phyloP scores from a whole-genome alignment of 495 filamentous ascomycete genomes.

The Aspergillus olivimuriae region DNA sequence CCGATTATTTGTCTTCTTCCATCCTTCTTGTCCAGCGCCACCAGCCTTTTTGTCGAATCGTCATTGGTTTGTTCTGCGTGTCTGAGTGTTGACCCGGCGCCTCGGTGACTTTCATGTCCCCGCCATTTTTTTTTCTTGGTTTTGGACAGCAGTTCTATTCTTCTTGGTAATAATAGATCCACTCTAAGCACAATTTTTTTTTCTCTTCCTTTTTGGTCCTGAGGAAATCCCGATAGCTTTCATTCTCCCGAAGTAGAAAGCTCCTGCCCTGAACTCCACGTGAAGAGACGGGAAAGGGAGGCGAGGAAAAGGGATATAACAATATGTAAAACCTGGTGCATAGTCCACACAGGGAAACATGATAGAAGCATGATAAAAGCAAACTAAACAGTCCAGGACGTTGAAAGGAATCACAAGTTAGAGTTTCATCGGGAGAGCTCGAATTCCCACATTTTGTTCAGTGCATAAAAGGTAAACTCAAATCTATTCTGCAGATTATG shows the following conservation, averaged over 20 bases:
- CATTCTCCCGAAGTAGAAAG: constrained; percentile 3
- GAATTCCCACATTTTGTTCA: background rate
- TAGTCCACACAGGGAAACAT: too few relatives aligned
- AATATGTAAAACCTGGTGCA: too few relatives aligned
- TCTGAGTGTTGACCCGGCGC: constrained; percentile 5
- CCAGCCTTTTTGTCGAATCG: background rate
- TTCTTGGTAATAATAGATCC: background rate
- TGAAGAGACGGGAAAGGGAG: background rate
- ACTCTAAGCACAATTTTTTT: background rate
- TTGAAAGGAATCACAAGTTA: too few relatives aligned
- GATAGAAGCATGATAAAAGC: constrained; percentile 7
- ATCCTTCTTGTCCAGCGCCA: background rate
- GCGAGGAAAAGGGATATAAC: background rate
- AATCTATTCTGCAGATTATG: background rate
- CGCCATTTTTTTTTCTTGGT: background rate
- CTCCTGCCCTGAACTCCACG: constrained; percentile 3
- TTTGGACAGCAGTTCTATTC: too few relatives aligned
- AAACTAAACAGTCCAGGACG: too few relatives aligned
- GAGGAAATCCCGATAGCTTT: too few relatives aligned
- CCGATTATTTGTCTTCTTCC: background rate
- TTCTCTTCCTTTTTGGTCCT: constrained; percentile 2
- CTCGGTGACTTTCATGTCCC: constrained; percentile 2
- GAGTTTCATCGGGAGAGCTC: background rate
- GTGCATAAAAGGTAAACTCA: background rate
- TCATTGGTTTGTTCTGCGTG: constrained; percentile 3